Conservation (phyloP, 2,329 filamentous ascomycete genomes). For the Xylaria sp. region DNA sequence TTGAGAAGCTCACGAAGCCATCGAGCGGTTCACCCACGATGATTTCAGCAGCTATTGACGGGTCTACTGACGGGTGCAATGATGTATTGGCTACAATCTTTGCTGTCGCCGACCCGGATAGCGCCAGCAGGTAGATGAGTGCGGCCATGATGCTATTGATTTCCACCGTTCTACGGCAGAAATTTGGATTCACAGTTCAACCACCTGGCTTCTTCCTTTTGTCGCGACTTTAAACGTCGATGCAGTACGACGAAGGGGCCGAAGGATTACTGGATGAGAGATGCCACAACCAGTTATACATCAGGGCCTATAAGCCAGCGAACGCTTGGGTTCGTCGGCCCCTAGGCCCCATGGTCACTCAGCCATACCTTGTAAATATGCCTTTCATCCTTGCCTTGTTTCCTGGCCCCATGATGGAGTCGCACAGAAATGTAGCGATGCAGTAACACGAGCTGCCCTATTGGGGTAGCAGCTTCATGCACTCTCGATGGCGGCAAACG, state of each 20-base stretch:
- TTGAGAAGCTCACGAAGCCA: slow-evolving; percentile 55
- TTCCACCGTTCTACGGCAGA: background rate
- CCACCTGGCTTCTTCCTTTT: background rate
- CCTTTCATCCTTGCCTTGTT: slow-evolving; percentile 18
- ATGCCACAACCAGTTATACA: slow-evolving; percentile 12
- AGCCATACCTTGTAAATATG: slow-evolving; percentile 1
- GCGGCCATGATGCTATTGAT: slow-evolving; percentile 31
- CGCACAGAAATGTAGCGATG: slow-evolving; percentile 5
- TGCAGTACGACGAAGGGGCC: background rate
- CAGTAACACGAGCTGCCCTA: slow-evolving; percentile 24
- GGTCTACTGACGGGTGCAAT: background rate
- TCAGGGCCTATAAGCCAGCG: background rate
- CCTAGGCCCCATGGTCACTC: background rate
- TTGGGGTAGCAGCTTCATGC: slow-evolving; percentile 33
- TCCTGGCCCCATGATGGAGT: slow-evolving; percentile 10
- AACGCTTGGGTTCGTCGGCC: background rate
- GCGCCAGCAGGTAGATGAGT: slow-evolving; percentile 36
- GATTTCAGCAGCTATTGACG: slow-evolving; percentile 23
- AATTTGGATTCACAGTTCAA: background rate
- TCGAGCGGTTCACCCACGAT: slow-evolving; percentile 50
- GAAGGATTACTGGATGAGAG: background rate
- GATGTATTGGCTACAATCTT: slow-evolving; percentile 28
- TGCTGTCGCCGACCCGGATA: slow-evolving; percentile 35
- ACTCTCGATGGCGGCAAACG: background rate
- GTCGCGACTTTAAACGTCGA: background rate